Evolutionary conservation across 2,329 filamentous ascomycete genomes (phyloP).

Genomic region (Penicillium olsonii): DNA sequence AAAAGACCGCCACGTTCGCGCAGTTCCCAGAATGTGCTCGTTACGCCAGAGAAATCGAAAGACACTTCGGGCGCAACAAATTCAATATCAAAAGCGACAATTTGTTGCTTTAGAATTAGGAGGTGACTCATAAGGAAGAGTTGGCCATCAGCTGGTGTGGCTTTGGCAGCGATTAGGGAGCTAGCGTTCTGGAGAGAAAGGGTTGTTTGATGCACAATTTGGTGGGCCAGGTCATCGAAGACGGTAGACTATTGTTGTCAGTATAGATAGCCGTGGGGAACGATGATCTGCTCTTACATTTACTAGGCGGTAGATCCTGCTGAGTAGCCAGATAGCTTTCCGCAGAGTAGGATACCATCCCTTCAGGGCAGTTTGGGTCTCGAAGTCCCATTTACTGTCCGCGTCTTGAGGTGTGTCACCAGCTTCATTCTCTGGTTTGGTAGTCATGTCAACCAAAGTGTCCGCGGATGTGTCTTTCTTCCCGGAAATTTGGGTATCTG

Average conservation of each 20-base stretch:
- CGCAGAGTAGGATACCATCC: conserved; percentile 68
- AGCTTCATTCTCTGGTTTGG: conserved; percentile 53
- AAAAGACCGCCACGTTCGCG: conserved; percentile 66
- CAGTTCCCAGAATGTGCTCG: conserved; percentile 67
- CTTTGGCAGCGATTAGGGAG: conserved; percentile 65
- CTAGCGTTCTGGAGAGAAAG: conserved; percentile 78
- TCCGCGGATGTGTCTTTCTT: conserved; percentile 49
- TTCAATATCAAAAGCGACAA: conserved; percentile 93
- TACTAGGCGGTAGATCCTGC: conserved; percentile 68
- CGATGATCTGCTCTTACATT: conserved; percentile 50
- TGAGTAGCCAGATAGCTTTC: conserved; percentile 69
- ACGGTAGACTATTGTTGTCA: conserved; percentile 57
- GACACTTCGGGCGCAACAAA: conserved; percentile 66
- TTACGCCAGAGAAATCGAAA: conserved; percentile 67
- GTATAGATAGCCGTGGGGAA: neutral
- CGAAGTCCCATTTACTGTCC: conserved; percentile 55
- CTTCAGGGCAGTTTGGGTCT: conserved; percentile 58
- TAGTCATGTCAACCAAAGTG: conserved; percentile 45
- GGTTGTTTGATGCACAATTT: conserved; percentile 89
- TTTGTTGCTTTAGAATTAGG: conserved; percentile 91
- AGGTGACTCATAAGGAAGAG: conserved; percentile 95
- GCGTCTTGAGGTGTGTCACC: conserved; percentile 44
- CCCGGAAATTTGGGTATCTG: conserved; percentile 54
- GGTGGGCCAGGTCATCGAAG: conserved; percentile 72
- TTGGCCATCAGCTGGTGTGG: conserved; percentile 69